Base-by-base conservation (phyloP, 2,329 filamentous ascomycete genomes). In the Penicillium glabrum region DNA sequence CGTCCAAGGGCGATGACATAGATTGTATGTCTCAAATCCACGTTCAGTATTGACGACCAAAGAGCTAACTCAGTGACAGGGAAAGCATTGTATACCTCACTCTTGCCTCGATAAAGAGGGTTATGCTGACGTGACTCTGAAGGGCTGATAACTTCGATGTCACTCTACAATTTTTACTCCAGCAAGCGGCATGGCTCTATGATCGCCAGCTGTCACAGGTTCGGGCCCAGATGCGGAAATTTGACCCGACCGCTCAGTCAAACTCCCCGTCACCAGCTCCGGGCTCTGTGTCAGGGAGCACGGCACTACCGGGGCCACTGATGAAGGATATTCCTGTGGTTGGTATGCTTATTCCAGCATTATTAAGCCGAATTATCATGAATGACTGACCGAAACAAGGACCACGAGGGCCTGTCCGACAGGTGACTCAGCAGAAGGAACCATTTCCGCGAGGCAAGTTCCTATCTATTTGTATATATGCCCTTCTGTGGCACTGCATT, bases 121-220 rank as follows among this genome's bases (percentile, higher is more conserved):
- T 5, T 21, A 46, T 47, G 16, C 60, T 64, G 50, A 61, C 41
- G 48, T 47, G 9, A 23, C 10, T 23, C 13, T 57, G 35, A 46
- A 89, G 89, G 69, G 91, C 90, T 46, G 80, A 84, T 51, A 82
- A 85, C 46, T 96, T 97, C 75, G 84, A 93, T 61, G 93, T 97
- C 21, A 89, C 90, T 26, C 86, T 96, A 56, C 84, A 91, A 41
- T 98, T 98, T 69, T 83, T 99, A 31, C 84, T 97, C 16, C 91
- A 96, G 71, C 92, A 99, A 75, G 92, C 92, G 61, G 92, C 91
- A 73, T 96, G 92, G 84, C 84, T 98, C 6, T 96, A 95, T 69
- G 93, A 98, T 72, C 84, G 90, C 51, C 91, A 98, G 77, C 84
- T 96, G 27, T 90, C 90, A 0, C 91, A 97, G 72, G 90, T 98